These are phyloP conservation scores for Solanum chmielewskii DNA, from an alignment of 257 asterid species.

Conservation along the genomic window DNA sequence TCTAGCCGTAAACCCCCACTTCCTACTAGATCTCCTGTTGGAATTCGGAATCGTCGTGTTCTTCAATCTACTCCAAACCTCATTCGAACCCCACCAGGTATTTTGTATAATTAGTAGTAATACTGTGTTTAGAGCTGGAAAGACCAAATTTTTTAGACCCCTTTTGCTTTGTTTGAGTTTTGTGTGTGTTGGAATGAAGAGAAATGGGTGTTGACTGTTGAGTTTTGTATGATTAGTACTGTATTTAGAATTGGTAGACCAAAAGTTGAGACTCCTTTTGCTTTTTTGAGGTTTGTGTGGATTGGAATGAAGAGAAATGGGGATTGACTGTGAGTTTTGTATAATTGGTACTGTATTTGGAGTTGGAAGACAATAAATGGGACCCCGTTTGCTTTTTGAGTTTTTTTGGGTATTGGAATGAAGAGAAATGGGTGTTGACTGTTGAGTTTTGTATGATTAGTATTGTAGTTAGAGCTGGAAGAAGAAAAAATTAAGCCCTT, in stretches of 20 bases:
- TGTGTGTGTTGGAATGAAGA: not conserved
- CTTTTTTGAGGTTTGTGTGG: not conserved
- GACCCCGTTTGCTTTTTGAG: not conserved
- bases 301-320: not conserved
- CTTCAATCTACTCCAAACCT: constrained; percentile 36
- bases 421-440: not conserved
- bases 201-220: not conserved
- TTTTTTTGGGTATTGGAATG: not conserved
- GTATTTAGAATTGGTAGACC: not conserved
- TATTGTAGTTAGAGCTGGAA: not conserved
- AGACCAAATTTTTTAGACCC: not conserved
- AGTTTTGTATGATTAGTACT: not conserved
- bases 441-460: not conserved
- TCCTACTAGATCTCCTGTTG: constrained; percentile 71
- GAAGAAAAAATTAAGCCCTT: not conserved
- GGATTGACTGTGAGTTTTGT: not conserved
- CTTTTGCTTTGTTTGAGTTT: not conserved
- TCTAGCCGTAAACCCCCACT: constrained; percentile 77
- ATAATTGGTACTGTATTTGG: not conserved
- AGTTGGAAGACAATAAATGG: not conserved
- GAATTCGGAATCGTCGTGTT: constrained; percentile 51
- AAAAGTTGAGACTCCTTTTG: not conserved
- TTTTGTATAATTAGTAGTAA: not conserved
- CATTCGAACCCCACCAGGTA: constrained; percentile 53
- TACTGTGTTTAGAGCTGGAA: not conserved